Percentiles rank a stretch among this genome's conserved stretches.
Evolutionary conservation across 345 rosid species (phyloP).

Genomic region (Melaleuca alternifolia): DNA sequence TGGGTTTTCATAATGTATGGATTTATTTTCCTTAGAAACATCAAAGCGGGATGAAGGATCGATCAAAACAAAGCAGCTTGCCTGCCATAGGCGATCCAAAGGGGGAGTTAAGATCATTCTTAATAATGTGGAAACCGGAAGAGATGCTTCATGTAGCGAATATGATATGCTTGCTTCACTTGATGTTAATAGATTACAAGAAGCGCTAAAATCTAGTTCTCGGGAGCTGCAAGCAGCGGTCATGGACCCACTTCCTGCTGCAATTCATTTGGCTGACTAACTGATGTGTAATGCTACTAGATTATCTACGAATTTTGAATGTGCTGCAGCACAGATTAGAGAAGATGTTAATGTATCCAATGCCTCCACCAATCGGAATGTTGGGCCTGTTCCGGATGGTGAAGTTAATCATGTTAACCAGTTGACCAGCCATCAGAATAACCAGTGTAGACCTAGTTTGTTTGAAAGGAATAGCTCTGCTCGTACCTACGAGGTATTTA

Average conservation of each 20-base stretch:
- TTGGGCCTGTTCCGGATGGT: background rate
- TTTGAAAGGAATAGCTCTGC: slow-evolving; percentile 51
- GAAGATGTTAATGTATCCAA: background rate
- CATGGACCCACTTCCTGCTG: slow-evolving; percentile 43
- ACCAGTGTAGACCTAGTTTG: slow-evolving; percentile 18
- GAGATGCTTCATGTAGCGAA: background rate
- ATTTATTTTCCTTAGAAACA: background rate
- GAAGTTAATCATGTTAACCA: background rate
- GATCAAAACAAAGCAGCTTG: slow-evolving; percentile 5
- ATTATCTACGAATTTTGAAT: background rate
- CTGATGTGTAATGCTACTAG: slow-evolving; percentile 3
- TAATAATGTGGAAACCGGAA: slow-evolving; percentile 3
- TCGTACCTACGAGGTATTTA: slow-evolving; percentile 29
- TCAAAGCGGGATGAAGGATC: background rate
- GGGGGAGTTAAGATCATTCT: slow-evolving; percentile 7
- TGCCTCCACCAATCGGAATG: background rate
- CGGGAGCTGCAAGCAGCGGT: slow-evolving; percentile 30
- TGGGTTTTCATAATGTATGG: background rate
- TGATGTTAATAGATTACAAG: slow-evolving; percentile 22
- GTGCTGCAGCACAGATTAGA: background rate
- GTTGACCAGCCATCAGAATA: slow-evolving; percentile 4
- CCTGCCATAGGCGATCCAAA: background rate
- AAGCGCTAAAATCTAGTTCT: slow-evolving; percentile 26
- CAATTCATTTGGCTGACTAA: slow-evolving; percentile 18
- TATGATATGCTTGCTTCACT: slow-evolving; percentile 9